Evolutionary conservation across 805 yeast species (phyloP).

Genomic region (Candida xiaguanensis): DNA sequence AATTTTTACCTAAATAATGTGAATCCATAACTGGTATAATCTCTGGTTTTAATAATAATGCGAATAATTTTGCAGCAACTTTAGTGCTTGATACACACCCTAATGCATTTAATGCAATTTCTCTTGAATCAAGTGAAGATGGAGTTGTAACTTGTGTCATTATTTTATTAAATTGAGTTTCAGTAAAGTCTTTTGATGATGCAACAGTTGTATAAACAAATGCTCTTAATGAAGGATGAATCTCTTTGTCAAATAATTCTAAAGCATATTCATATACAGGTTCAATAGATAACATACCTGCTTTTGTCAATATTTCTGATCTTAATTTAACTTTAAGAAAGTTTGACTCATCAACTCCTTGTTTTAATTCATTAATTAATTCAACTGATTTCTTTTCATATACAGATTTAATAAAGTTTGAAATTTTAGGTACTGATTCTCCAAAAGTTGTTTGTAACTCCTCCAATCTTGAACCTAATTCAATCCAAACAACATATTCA

Average conservation of each 20-base stretch:
- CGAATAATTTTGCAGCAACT: conserved; percentile 37
- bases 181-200: conserved; percentile 27
- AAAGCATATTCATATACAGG: conserved; percentile 35
- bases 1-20: conserved; percentile 45
- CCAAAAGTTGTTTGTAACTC: conserved; percentile 35
- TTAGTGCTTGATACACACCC: conserved; percentile 42
- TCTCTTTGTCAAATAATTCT: conserved; percentile 20
- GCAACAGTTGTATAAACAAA: conserved; percentile 44
- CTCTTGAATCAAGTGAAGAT: conserved; percentile 54
- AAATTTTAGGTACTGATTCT: conserved; percentile 22
- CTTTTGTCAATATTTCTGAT: conserved; percentile 35
- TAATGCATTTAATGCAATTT: conserved; percentile 52
- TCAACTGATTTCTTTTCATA: conserved; percentile 29
- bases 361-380: conserved; percentile 18
- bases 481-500: conserved; percentile 53
- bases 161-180: conserved; percentile 35
- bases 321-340: conserved; percentile 31
- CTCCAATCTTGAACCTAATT: conserved; percentile 40
- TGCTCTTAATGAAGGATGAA: conserved; percentile 43
- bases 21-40: conserved; percentile 57
- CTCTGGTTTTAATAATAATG: conserved; percentile 37
- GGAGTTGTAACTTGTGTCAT: conserved; percentile 49
- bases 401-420: conserved; percentile 22
- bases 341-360: conserved; percentile 15
- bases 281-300: conserved; percentile 38